Evolutionary conservation across 495 filamentous ascomycete species (phyloP).

Genomic region (Podospora fimiseda): DNA sequence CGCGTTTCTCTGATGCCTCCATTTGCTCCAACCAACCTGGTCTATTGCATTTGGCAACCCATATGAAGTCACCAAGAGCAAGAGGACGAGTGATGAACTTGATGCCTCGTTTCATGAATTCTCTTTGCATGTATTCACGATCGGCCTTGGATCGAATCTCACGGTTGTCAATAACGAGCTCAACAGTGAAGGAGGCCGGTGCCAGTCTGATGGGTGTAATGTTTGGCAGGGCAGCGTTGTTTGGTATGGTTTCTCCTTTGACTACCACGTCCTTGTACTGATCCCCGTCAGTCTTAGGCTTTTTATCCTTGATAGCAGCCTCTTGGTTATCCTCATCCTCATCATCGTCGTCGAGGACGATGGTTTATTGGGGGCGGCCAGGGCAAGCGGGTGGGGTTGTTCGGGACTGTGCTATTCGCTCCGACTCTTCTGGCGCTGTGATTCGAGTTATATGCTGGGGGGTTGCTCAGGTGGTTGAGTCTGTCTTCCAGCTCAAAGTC

Average conservation of each 20-base stretch:
- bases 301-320: background rate
- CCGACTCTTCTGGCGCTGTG: background rate
- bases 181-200: constrained; percentile 62
- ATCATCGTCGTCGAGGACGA: constrained; percentile 11
- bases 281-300: constrained; percentile 8
- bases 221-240: constrained; percentile 35
- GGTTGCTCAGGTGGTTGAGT: background rate
- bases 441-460: background rate
- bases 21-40: constrained; percentile 47
- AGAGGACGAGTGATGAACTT: constrained; percentile 58
- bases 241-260: constrained; percentile 29
- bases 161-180: constrained; percentile 68
- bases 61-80: constrained; percentile 70
- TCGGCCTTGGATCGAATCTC: constrained; percentile 73
- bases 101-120: constrained; percentile 62
- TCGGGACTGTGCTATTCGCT: background rate
- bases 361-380: background rate
- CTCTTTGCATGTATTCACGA: constrained; percentile 69
- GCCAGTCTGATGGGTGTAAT: constrained; percentile 56
- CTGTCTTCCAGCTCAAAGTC: background rate
- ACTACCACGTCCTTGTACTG: constrained; percentile 35
- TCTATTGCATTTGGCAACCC: constrained; percentile 69
- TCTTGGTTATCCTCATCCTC: constrained; percentile 3
- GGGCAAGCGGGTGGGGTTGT: too few species aligned
- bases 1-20: too few species aligned